Conservation (phyloP, 305 asterid species). For the Petunia hybrid region DNA sequence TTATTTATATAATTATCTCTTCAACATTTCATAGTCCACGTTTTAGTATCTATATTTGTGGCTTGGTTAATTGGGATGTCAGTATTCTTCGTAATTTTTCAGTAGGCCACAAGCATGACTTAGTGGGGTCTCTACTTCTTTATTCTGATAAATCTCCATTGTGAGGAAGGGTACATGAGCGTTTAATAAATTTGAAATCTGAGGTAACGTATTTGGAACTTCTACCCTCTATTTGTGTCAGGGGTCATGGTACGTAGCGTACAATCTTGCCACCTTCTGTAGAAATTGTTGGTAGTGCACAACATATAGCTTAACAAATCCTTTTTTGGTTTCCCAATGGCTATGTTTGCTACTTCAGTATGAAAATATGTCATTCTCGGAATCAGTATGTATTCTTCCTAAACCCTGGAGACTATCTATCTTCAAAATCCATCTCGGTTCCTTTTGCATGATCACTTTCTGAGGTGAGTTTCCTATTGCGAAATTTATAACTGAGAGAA, state of each 20-base stretch:
- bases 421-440: background rate
- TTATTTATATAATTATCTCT: no score
- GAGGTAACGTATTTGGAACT: background rate
- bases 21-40: no score
- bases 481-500: constrained; percentile 1
- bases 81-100: background rate
- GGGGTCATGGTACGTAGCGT: background rate
- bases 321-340: background rate
- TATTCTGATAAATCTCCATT: background rate
- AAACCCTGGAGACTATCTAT: background rate
- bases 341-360: constrained; percentile 11
- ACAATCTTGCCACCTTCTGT: background rate
- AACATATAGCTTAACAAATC: background rate
- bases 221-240: background rate
- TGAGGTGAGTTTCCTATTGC: background rate
- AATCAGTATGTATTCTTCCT: background rate
- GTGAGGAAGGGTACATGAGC: background rate
- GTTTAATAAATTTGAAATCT: constrained; percentile 11
- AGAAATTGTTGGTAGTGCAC: constrained; percentile 8
- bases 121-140: background rate
- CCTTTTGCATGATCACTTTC: constrained; percentile 18
- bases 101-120: background rate
- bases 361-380: background rate
- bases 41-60: background rate
- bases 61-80: background rate